These are phyloP conservation scores for Artemisia princeps DNA, from an alignment of 140 eudicot genomes.

Conservation along the genomic window DNA sequence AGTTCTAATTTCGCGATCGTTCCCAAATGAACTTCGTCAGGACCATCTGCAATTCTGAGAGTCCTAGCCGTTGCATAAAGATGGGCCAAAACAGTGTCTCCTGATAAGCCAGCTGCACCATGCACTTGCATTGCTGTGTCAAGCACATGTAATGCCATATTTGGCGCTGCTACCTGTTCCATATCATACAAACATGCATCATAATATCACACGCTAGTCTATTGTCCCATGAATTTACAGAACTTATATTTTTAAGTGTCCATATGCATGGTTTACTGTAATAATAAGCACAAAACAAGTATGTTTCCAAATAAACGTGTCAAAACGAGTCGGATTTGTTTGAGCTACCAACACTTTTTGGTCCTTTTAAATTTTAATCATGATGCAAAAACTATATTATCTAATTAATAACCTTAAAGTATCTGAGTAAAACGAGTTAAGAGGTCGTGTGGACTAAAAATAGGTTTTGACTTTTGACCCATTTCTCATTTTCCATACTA, in stretches of 20 bases:
- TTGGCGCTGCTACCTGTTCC: slow-evolving; percentile 82
- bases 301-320: no score
- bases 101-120: slow-evolving; percentile 86
- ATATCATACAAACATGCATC: neutral
- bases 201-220: neutral
- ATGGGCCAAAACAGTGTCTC: slow-evolving; percentile 76
- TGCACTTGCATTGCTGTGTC: slow-evolving; percentile 98
- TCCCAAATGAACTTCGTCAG: slow-evolving; percentile 93
- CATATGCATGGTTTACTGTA: no score
- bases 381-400: no score
- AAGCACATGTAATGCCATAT: slow-evolving; percentile 80
- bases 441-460: no score
- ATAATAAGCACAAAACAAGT: no score
- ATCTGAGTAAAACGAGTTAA: no score
- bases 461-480: no score
- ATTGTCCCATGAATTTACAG: neutral
- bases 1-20: slow-evolving; percentile 85
- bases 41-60: slow-evolving; percentile 92
- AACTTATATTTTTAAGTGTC: neutral
- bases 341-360: no score
- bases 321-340: no score
- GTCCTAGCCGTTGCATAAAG: slow-evolving; percentile 90
- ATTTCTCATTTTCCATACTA: no score
- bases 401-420: no score
- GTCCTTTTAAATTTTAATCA: no score